Percentiles rank a stretch among this genome's conserved stretches.
Evolutionary conservation across 495 filamentous ascomycete species (phyloP).

Genomic region (Immersiella caudata): DNA sequence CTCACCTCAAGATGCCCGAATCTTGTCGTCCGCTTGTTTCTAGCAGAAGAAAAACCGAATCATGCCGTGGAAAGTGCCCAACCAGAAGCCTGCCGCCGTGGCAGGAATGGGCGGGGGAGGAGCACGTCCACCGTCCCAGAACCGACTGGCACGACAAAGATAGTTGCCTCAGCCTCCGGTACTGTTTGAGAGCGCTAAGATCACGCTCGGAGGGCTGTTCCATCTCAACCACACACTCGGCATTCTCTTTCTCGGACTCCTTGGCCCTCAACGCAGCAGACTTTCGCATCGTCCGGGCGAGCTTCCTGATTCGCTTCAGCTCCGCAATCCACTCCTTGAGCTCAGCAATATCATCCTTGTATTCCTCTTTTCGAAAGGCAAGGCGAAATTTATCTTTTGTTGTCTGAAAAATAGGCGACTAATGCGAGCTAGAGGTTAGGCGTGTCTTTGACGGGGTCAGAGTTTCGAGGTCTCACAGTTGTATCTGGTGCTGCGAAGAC

Average conservation of each 20-base stretch:
- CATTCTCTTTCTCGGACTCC: neutral
- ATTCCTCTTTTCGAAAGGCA: slow-evolving; percentile 15
- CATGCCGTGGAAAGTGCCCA: neutral
- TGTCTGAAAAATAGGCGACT: slow-evolving; percentile 9
- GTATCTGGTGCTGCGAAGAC: slow-evolving; percentile 16
- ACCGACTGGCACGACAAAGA: slow-evolving; percentile 3
- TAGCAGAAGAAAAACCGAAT: neutral
- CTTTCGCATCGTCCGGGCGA: slow-evolving; percentile 10
- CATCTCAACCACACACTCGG: neutral
- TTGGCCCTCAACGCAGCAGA: slow-evolving; percentile 8
- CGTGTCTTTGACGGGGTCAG: neutral
- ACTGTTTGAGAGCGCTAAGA: slow-evolving; percentile 3
- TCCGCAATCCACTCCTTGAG: slow-evolving; percentile 16
- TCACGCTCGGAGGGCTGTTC: neutral
- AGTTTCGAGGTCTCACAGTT: neutral
- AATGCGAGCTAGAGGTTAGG: neutral
- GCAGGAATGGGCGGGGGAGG: neutral
- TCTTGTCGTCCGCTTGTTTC: slow-evolving; percentile 13
- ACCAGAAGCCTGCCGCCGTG: slow-evolving; percentile 7
- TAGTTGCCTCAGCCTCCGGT: slow-evolving; percentile 5
- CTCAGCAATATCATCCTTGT: slow-evolving; percentile 14
- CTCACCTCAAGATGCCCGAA: neutral
- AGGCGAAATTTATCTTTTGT: slow-evolving; percentile 18
- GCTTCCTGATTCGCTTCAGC: slow-evolving; percentile 14
- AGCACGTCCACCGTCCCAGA: slow-evolving; percentile 7